Percentiles rank a stretch among this genome's conserved stretches.
phyloP scores from a whole-genome alignment of 768 basidiomycete genomes.

The Mycena amicta region DNA sequence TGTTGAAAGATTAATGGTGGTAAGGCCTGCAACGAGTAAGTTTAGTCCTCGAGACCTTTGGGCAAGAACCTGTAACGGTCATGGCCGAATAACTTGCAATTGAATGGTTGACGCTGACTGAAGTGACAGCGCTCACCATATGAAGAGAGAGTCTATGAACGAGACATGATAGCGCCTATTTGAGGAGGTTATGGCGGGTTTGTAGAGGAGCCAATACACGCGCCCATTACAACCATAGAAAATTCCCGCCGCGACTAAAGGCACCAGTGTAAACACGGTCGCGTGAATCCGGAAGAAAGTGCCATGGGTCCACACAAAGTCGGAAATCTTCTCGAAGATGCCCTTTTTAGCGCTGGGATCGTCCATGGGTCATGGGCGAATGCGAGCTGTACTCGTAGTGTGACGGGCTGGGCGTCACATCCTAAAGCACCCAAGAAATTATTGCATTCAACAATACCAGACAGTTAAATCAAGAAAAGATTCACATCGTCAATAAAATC shows the following conservation, averaged over 20 bases:
- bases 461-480: slow-evolving; percentile 12
- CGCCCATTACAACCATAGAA: slow-evolving; percentile 70
- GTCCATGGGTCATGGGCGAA: neutral
- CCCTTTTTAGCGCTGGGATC: neutral
- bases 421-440: slow-evolving; percentile 15
- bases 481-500: slow-evolving; percentile 22
- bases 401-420: neutral
- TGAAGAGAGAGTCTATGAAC: slow-evolving; percentile 60
- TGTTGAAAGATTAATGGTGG: slow-evolving; percentile 51
- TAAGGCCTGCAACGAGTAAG: slow-evolving; percentile 25
- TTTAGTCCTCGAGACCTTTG: neutral
- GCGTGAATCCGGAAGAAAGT: slow-evolving; percentile 61
- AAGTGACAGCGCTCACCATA: slow-evolving; percentile 31
- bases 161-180: slow-evolving; percentile 45
- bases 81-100: slow-evolving; percentile 50
- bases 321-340: slow-evolving; percentile 9
- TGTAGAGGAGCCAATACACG: too few relatives aligned
- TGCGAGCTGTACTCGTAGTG: neutral
- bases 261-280: slow-evolving; percentile 53
- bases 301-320: slow-evolving; percentile 26
- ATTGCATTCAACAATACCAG: neutral
- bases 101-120: neutral
- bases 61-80: slow-evolving; percentile 44
- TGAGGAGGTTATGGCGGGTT: too few relatives aligned
- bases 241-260: slow-evolving; percentile 61